Percentiles rank a stretch among this genome's conserved stretches.
Evolutionary conservation across 352 stramenopile genomes (phyloP).

Genomic region (Globisporangium ultimum): DNA sequence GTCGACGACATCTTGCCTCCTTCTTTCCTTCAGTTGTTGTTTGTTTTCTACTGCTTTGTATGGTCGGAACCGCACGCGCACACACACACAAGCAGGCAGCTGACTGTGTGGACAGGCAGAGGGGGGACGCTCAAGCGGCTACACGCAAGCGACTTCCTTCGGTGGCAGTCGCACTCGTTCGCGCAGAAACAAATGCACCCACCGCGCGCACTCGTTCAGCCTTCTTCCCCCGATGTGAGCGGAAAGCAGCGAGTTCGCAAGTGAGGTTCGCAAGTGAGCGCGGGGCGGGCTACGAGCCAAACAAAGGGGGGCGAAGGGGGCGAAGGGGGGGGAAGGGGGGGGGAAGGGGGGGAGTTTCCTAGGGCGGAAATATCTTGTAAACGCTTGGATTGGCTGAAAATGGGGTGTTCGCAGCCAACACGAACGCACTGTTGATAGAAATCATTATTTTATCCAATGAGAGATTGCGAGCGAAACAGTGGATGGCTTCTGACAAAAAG

Average conservation of each 20-base stretch:
- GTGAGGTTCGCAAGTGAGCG: constrained; percentile 64
- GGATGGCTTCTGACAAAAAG: neutral
- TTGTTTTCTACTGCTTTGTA: neutral
- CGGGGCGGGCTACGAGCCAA: constrained; percentile 11
- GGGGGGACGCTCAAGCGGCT: too few relatives aligned
- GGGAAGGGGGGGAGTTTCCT: constrained; percentile 19
- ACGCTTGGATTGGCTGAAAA: constrained; percentile 6
- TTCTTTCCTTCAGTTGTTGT: neutral
- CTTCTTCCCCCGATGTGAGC: constrained; percentile 24
- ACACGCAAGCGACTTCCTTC: too few relatives aligned
- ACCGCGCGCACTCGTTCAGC: constrained; percentile 3
- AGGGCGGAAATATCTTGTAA: neutral
- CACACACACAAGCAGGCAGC: too few relatives aligned
- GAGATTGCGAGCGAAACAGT: neutral
- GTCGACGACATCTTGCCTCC: constrained; percentile 61
- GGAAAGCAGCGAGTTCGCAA: constrained; percentile 72
- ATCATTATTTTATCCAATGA: neutral
- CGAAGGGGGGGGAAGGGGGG: constrained; percentile 18
- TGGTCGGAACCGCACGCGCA: too few relatives aligned
- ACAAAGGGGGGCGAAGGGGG: constrained; percentile 14
- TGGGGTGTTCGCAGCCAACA: constrained; percentile 12
- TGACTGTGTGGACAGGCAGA: too few relatives aligned
- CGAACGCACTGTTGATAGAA: neutral
- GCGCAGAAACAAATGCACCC: constrained; percentile 6
- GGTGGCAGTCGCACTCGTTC: neutral